phyloP scores from a whole-genome alignment of 805 yeast genomes.

The Ogataea wickerhamii region DNA sequence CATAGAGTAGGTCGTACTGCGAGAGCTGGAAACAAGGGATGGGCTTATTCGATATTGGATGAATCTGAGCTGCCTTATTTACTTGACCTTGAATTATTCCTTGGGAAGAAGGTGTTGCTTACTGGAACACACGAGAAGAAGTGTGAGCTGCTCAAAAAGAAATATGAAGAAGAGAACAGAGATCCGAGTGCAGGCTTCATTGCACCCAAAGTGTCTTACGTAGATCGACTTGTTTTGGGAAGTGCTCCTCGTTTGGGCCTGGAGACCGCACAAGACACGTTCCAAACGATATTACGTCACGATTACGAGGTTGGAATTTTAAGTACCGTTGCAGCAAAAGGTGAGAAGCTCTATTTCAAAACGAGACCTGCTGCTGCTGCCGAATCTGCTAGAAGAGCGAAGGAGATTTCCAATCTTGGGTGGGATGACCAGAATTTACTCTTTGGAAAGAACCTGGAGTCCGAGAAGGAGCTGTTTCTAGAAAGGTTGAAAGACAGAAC shows the following conservation, averaged over 20 bases:
- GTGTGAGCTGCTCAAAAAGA: constrained; percentile 46
- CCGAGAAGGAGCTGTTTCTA: constrained; percentile 68
- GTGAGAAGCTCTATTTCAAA: constrained; percentile 81
- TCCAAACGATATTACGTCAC: constrained; percentile 52
- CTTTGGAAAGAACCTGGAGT: constrained; percentile 72
- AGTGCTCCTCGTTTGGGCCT: constrained; percentile 68
- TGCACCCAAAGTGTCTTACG: constrained; percentile 65
- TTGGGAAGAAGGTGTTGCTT: constrained; percentile 75
- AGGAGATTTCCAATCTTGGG: constrained; percentile 66
- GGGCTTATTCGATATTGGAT: constrained; percentile 90
- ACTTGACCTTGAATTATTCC: constrained; percentile 82
- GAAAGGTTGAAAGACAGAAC: constrained; percentile 66
- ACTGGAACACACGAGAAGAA: constrained; percentile 68
- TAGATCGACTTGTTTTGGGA: constrained; percentile 79
- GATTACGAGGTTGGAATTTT: constrained; percentile 66
- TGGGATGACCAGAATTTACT: constrained; percentile 89
- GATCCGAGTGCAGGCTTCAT: constrained; percentile 28
- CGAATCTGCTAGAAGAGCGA: constrained; percentile 82
- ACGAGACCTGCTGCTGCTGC: constrained; percentile 83
- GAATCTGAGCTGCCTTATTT: constrained; percentile 88
- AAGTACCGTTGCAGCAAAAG: constrained; percentile 73
- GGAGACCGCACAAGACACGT: constrained; percentile 71
- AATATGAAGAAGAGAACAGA: constrained; percentile 37
- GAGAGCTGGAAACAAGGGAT: constrained; percentile 96
- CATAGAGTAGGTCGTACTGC: constrained; percentile 99